Percentiles rank a stretch among this genome's conserved stretches.
phyloP scores from a whole-genome alignment of 768 basidiomycete species.

The Pulveroboletus ravenelii region DNA sequence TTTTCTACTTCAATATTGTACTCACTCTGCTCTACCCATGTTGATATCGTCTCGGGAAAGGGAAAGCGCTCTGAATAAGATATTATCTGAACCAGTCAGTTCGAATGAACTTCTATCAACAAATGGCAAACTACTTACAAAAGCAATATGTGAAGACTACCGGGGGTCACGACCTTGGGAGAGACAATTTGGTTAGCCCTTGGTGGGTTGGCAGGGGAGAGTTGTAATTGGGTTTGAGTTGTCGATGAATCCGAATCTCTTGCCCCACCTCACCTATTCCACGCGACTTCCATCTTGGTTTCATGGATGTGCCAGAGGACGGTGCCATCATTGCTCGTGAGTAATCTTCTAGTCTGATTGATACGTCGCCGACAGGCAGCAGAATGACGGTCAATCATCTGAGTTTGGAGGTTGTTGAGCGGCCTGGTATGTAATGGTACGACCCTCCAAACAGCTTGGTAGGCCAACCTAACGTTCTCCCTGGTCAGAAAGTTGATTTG shows the following conservation, averaged over 20 bases:
- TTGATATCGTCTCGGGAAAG: not conserved
- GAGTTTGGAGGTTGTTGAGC: not conserved
- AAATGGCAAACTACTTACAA: slow-evolving; percentile 7
- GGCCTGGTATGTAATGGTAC: not conserved
- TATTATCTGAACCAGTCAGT: not conserved
- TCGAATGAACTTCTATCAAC: not conserved
- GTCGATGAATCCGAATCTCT: slow-evolving; percentile 2
- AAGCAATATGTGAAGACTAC: not conserved
- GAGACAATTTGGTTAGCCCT: not conserved
- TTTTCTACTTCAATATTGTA: not conserved
- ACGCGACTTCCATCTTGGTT: slow-evolving; percentile 15
- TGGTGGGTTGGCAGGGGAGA: not conserved
- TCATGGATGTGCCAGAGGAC: not conserved
- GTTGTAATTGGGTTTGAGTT: not conserved
- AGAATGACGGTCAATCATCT: not conserved
- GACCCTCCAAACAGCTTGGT: no score
- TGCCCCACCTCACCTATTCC: slow-evolving; percentile 13
- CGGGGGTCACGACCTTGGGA: not conserved
- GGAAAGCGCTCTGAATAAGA: not conserved
- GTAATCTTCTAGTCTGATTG: not conserved
- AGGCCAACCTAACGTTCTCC: not conserved
- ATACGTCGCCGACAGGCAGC: not conserved
- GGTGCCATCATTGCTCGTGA: no score
- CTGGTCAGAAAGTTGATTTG: not conserved
- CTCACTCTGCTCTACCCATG: slow-evolving; percentile 18